These are phyloP conservation scores for Candida vaughaniae DNA, from an alignment of 805 yeast species.

Conservation along the genomic window DNA sequence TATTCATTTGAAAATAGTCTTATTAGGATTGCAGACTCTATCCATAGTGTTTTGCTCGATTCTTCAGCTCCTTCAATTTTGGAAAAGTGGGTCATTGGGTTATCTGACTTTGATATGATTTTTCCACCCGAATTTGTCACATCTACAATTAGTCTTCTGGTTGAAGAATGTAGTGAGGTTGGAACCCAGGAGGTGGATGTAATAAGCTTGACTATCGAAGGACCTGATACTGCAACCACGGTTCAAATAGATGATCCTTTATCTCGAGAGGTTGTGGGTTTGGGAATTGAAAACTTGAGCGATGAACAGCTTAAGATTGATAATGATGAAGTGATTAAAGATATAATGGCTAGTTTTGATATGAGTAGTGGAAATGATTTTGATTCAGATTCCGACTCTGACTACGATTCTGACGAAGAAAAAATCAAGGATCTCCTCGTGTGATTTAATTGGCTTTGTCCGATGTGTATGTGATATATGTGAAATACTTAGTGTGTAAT, in stretches of 20 bases:
- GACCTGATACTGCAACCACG: not conserved
- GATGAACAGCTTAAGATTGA: not conserved
- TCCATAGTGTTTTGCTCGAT: conserved; percentile 20
- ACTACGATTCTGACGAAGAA: conserved; percentile 24
- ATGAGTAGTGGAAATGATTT: not conserved
- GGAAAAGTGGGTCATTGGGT: conserved; percentile 45
- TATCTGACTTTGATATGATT: conserved; percentile 29
- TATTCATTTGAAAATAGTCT: conserved; percentile 9
- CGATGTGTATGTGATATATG: not conserved
- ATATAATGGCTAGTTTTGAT: conserved; percentile 6
- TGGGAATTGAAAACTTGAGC: not conserved
- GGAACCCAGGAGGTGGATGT: not conserved
- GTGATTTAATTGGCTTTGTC: too few relatives aligned
- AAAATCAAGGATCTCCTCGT: conserved; percentile 1
- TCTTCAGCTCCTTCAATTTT: conserved; percentile 30
- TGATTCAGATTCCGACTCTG: conserved; percentile 16
- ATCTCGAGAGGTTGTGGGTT: not conserved
- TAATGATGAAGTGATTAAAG: conserved; percentile 8
- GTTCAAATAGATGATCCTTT: too few relatives aligned
- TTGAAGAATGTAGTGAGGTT: not conserved
- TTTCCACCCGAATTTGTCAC: conserved; percentile 38
- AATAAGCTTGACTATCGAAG: not conserved
- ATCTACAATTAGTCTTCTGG: conserved; percentile 21
- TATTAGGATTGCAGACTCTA: not conserved
- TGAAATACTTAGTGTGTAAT: too few relatives aligned